A percentile compares a stretch with the other conserved stretches of the same genome.
Evolutionary conservation across 1,284 basidiomycete species (phyloP).

Genomic region (Trichosporon asahii): DNA sequence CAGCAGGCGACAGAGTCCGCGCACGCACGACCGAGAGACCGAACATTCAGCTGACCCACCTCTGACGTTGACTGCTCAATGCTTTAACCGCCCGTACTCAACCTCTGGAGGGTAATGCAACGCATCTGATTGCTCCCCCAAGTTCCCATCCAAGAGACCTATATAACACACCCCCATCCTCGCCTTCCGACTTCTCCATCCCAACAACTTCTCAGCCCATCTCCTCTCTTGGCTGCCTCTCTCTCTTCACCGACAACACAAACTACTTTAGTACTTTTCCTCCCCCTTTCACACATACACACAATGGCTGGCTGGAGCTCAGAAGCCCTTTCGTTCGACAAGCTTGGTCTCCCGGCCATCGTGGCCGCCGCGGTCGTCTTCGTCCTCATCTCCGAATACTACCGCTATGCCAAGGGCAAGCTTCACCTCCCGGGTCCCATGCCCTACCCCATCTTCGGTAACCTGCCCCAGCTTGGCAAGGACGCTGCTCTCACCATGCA

Average conservation of each 20-base stretch:
- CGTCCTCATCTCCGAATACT: slow-evolving; percentile 19
- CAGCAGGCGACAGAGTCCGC: not conserved
- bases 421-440: slow-evolving; percentile 23
- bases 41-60: not conserved
- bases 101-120: not conserved
- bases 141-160: not conserved
- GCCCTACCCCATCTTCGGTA: slow-evolving; percentile 22
- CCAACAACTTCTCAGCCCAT: not conserved
- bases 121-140: not conserved
- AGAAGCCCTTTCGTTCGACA: not conserved
- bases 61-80: not conserved
- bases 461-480: slow-evolving; percentile 20
- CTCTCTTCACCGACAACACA: not conserved
- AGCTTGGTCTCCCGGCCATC: not conserved
- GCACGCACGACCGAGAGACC: not conserved
- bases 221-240: too few species aligned
- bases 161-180: not conserved
- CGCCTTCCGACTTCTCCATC: not conserved
- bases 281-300: not conserved
- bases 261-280: not conserved
- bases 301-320: slow-evolving; percentile 4
- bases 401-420: slow-evolving; percentile 21
- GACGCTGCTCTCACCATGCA: slow-evolving; percentile 23
- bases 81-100: not conserved
- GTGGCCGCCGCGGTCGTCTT: slow-evolving; percentile 16